These are phyloP conservation scores for Helichrysum umbraculigerum DNA, from an alignment of 129 eudicot species.

Conservation along the genomic window DNA sequence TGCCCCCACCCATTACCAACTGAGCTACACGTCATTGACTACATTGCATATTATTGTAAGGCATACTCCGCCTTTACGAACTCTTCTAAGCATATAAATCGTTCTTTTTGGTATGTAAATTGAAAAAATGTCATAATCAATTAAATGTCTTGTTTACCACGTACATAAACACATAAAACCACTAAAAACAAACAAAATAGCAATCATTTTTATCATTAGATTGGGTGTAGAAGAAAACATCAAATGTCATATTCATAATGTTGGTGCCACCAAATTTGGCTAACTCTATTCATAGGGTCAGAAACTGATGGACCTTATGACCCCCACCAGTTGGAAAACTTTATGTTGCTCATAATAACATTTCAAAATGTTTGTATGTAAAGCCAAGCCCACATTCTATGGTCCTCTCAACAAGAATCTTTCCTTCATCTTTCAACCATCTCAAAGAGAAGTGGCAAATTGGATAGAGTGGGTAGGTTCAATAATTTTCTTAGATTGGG, in stretches of 20 bases:
- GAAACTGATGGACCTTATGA: constrained; percentile 17
- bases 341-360: constrained; percentile 13
- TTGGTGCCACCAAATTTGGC: constrained; percentile 1
- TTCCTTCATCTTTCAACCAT: not conserved
- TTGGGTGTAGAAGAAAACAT: not conserved
- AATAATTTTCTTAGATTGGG: not conserved
- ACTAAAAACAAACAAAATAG: too few relatives aligned
- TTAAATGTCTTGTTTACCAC: too few relatives aligned
- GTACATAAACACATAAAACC: too few relatives aligned
- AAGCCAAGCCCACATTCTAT: constrained; percentile 10
- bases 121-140: too few relatives aligned
- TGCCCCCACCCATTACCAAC: too few relatives aligned
- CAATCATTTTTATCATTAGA: not conserved
- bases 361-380: constrained; percentile 11
- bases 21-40: too few relatives aligned
- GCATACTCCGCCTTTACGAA: too few relatives aligned
- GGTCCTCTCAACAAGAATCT: constrained; percentile 12
- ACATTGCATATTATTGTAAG: not conserved
- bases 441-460: not conserved
- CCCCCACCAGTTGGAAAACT: constrained; percentile 6
- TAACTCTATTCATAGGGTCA: constrained; percentile 19
- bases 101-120: too few relatives aligned
- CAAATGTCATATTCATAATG: constrained; percentile 6
- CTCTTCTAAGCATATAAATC: too few relatives aligned
- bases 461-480: not conserved